Evolutionary conservation across 495 filamentous ascomycete species (phyloP).

Genomic region (Aeminium ludgeri): DNA sequence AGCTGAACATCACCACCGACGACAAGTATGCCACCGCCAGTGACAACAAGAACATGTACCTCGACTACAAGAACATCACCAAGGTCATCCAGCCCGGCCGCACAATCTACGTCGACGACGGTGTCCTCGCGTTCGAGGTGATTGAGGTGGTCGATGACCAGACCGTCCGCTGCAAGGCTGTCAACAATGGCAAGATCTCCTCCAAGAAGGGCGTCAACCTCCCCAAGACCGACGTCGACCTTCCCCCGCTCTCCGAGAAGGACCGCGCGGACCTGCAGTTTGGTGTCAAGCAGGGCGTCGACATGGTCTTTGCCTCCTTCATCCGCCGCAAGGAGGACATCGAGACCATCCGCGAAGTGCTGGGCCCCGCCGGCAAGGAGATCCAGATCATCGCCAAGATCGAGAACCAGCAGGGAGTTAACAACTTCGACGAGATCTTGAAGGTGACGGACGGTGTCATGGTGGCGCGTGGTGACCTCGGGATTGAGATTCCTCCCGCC

Average conservation of each 20-base stretch:
- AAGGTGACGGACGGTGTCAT: slow-evolving; percentile 96
- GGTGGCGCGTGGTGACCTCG: slow-evolving; percentile 96
- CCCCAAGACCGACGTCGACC: slow-evolving; percentile 94
- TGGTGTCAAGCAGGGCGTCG: slow-evolving; percentile 92
- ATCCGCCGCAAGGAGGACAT: slow-evolving; percentile 89
- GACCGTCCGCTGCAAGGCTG: slow-evolving; percentile 63
- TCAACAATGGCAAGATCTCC: slow-evolving; percentile 97
- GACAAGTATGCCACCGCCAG: slow-evolving; percentile 75
- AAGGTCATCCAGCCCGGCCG: slow-evolving; percentile 88
- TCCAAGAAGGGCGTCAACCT: slow-evolving; percentile 98
- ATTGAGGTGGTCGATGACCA: slow-evolving; percentile 72
- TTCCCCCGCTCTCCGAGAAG: slow-evolving; percentile 96
- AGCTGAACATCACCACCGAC: slow-evolving; percentile 93
- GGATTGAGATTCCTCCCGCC: slow-evolving; percentile 94
- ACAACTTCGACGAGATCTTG: slow-evolving; percentile 98
- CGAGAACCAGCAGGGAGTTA: slow-evolving; percentile 95
- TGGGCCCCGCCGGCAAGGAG: slow-evolving; percentile 81
- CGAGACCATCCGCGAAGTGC: slow-evolving; percentile 71
- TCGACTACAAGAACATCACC: slow-evolving; percentile 99
- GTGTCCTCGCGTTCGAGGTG: slow-evolving; percentile 89
- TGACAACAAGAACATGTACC: slow-evolving; percentile 87
- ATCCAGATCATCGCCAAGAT: slow-evolving; percentile 99
- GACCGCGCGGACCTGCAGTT: slow-evolving; percentile 84
- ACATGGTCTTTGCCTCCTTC: slow-evolving; percentile 98
- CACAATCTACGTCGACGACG: slow-evolving; percentile 95